Evolutionary conservation across 257 asterid species (phyloP), one percentile per base, ranked within the genome.

Genomic region (Paulownia fortunei): DNA sequence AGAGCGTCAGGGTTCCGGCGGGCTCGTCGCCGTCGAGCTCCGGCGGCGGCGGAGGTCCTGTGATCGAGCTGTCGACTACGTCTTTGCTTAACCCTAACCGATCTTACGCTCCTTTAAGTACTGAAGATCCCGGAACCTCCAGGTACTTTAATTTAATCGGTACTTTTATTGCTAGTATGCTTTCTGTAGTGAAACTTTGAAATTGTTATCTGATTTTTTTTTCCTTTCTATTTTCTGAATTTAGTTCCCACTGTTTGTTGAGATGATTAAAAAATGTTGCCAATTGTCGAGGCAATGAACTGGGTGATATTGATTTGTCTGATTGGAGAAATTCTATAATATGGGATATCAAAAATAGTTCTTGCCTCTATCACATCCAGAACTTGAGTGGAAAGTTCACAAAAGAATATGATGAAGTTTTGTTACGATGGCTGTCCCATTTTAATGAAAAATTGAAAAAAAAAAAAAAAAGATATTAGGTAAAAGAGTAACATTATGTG

Each of bases 61-160:
- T 95, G 84, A 93, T 95, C 83, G 98, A 95, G 87, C 85, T 95
- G 69, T 82, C 98, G 2, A 90, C 99, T 64, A 79, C 98, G 79
- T 90, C 98, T 30, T 86, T 94, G 77, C 95, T 95, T 46, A 93
- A 92, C 84, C 90, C 88, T 63, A 82, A 85, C 13, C 73, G 86
- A 82, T 82, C 88, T 60, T 85, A 85, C 76, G 77, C 86, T 36
- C 86, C 82, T 54, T 80, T 85, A 23, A 82, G 86, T 46, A 85
- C 88, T 70, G 88, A 85, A 79, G 88, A 85, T 79, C 88, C 88
- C 13, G 88, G 88, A 67, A 79, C 84, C 54, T 85, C 88, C 67
- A 82, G 88, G 88, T 85, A 79, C 24, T 69, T 47, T 74, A 32
- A 18, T 26, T 37, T 24, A 0, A 59, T 62, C 42, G 11, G n/a